Base-by-base conservation (phyloP, 192 early-diverging fungal species). In the Backusella tuberculispora region DNA sequence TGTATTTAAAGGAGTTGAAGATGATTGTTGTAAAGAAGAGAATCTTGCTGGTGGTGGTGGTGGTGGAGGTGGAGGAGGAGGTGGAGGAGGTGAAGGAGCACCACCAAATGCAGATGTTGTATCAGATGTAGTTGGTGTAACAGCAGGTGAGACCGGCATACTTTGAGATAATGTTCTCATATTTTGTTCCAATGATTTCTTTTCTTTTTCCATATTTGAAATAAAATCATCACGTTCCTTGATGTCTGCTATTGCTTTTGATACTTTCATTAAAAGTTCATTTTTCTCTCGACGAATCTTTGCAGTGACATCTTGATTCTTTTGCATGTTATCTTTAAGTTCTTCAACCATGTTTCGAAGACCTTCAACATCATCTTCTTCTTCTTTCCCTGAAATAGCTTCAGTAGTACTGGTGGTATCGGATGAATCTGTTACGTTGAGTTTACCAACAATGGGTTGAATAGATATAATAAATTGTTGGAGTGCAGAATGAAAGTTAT, bases 201-300 rank as follows among this genome's bases (percentile, higher is more conserved):
- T 60, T 60, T 60, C 53, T 26, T 60, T 60, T 12, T 60, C 53
- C 21, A 76, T 66, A 19, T 50, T 14, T 42, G 38, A 5, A 46
- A 76, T 66, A 1, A n/a, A 41, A 53, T 71, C 48, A 19, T 79
- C 73, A 17, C 66, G 45, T n/a, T 79, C 73, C 12, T 63, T 53
- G n/a, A 76, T 15, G 24, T 76, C 75, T 9, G 69, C 75, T 6
- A 71, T 38, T 24, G 69, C 53, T 64, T 76, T 76, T 3, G 75
- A 76, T 34, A 79, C 63, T 6, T 79, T 74, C 78, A 79, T 79
- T 9, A 75, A 19, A 6, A 79, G 63, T 8, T 79, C 78, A 29
- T 79, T 79, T 41, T 79, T 79, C 44, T 79, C 78, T 34, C 73
- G 73, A 3, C 78, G 68, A 9, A 79, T 79, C 42, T 79, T 79